Base-by-base conservation (phyloP, 2,329 filamentous ascomycete genomes). In the Aspergillus glaucus region DNA sequence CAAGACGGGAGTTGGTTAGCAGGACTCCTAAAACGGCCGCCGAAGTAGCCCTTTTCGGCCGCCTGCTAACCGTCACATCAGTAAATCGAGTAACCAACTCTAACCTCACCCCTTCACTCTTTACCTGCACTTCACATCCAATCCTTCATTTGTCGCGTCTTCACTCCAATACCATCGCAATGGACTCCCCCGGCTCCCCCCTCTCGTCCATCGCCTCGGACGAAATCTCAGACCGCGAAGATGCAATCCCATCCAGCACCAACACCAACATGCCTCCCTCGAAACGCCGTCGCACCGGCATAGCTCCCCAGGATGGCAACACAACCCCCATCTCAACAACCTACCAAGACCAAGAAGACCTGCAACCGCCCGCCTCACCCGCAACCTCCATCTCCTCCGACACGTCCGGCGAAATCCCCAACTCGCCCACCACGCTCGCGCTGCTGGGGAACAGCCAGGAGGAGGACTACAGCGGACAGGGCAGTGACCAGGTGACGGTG, bases 341-440 rank as follows among this genome's bases (percentile, higher is more conserved):
- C 5, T 58, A 67, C 17, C 68, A 69, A 44, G 67, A 70, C 36
- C 68, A 69, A 44, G 67, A 70, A 34, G 68, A 73, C 24, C 59
- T 62, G 15, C 58, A 62, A 19, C 65, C 67, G 19, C 67, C 71
- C 12, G 54, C 66, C 67, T 78, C 51, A 69, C 82, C 67, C 68
- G 79, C 57, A 72, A 81, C 82, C 45, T 87, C 90, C 47, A 85
- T 97, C 51, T 95, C 90, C 6, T 89, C 88, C 46, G 93, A 98
- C 70, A 94, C 88, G 44, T 91, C 88, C 30, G 89, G 89, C 67
- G 90, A 89, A 49, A 82, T 91, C 44, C 87, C 87, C 22, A 85
- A 81, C 63, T 88, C 85, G 1, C 87, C 73, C 64, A 86, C 63
- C 73, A 82, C 36, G 34, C 58, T 62, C 50, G 66, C 61, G 49